These are phyloP conservation scores for Apophysomyces trapeziformis DNA, from an alignment of 371 early-diverging fungal genomes.

Conservation along the genomic window DNA sequence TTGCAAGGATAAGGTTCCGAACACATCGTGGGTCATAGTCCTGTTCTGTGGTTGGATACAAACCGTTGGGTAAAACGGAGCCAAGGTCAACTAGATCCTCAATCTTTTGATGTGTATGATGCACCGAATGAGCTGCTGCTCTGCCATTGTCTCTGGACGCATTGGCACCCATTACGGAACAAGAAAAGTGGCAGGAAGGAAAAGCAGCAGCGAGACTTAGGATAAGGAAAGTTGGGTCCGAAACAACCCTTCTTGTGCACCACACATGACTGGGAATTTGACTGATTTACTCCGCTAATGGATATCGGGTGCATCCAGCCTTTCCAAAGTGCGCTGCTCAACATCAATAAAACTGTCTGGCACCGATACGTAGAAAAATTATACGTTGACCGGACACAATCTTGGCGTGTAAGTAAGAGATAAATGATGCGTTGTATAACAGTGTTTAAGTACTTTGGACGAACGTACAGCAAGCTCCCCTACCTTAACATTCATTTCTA, in stretches of 20 bases:
- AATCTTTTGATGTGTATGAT: not conserved
- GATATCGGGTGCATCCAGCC: too few relatives aligned
- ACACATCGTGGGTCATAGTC: constrained; percentile 75
- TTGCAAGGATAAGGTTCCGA: constrained; percentile 45
- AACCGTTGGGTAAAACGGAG: constrained; percentile 58
- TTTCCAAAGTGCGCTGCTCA: too few relatives aligned
- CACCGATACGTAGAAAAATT: too few relatives aligned
- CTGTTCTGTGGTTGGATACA: constrained; percentile 60
- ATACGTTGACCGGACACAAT: too few relatives aligned
- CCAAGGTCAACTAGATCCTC: constrained; percentile 61
- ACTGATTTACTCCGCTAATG: too few relatives aligned
- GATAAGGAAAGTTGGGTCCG: not conserved
- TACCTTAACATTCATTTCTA: too few relatives aligned
- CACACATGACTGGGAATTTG: too few relatives aligned
- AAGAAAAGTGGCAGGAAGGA: not conserved
- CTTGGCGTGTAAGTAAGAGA: too few relatives aligned
- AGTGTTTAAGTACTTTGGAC: too few relatives aligned
- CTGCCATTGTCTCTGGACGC: not conserved
- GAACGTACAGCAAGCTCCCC: too few relatives aligned
- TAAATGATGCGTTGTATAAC: too few relatives aligned
- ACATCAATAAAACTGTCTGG: too few relatives aligned
- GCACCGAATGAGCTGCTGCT: not conserved
- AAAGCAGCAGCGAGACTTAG: constrained; percentile 10
- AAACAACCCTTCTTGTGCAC: not conserved
- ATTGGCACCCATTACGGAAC: constrained; percentile 21